Conservation (phyloP, 257 asterid genomes). For the Fraxinus americana region DNA sequence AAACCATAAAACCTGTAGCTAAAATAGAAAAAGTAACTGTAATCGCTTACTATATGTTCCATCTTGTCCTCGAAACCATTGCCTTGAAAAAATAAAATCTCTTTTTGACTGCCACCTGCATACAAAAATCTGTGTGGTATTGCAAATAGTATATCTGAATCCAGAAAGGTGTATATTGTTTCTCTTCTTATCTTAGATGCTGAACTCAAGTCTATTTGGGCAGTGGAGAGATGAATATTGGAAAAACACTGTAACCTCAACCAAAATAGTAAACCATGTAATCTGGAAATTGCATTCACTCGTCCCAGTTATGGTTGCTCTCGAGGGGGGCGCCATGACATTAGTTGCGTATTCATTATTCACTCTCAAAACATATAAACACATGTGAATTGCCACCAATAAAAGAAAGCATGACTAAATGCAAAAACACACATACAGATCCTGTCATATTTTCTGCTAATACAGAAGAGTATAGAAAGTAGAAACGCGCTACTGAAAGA, state of each 20-base stretch:
- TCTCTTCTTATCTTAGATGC: slow-evolving; percentile 12
- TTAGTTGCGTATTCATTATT: neutral
- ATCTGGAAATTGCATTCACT: slow-evolving; percentile 9
- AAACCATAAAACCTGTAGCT: neutral
- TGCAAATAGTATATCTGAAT: slow-evolving; percentile 22
- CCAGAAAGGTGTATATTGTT: slow-evolving; percentile 11
- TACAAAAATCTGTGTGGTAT: slow-evolving; percentile 16
- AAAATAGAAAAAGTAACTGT: slow-evolving; percentile 4
- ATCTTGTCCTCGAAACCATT: slow-evolving; percentile 98
- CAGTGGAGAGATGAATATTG: slow-evolving; percentile 8
- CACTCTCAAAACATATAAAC: neutral
- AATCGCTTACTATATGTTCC: slow-evolving; percentile 87
- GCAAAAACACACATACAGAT: neutral
- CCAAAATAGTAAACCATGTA: slow-evolving; percentile 12
- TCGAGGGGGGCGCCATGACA: neutral
- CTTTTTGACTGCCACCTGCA: slow-evolving; percentile 92
- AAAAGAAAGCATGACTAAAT: neutral
- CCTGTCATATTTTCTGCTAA: neutral
- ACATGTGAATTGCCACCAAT: neutral
- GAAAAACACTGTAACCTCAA: slow-evolving; percentile 12
- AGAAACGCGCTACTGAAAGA: neutral
- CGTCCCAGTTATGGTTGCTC: neutral
- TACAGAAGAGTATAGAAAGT: neutral
- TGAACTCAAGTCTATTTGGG: slow-evolving; percentile 10
- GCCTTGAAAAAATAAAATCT: slow-evolving; percentile 94